Evolutionary conservation across 192 early-diverging fungal species (phyloP).

Genomic region (Allomyces macrogynus): DNA sequence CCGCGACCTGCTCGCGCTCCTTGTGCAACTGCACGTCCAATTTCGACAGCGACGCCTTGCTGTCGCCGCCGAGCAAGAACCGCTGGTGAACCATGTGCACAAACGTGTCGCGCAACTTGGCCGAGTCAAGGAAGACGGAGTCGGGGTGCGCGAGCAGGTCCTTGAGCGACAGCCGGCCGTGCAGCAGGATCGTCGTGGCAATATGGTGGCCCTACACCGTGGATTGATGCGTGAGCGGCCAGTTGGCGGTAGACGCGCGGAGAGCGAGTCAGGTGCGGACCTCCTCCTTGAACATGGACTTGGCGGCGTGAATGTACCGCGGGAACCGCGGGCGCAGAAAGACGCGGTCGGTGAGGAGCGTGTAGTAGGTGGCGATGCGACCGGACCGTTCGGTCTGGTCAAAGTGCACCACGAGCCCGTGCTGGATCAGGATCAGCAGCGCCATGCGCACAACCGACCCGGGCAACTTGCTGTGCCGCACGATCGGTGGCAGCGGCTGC

Average conservation of each 20-base stretch:
- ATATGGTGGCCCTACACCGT: too few relatives aligned
- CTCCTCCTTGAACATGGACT: not conserved
- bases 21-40: not conserved
- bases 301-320: not conserved
- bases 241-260: too few relatives aligned
- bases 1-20: not conserved
- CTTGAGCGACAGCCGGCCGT: too few relatives aligned
- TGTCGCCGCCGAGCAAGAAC: not conserved
- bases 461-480: not conserved
- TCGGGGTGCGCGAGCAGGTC: too few relatives aligned
- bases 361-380: not conserved
- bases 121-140: too few relatives aligned
- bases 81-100: not conserved
- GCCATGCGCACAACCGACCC: not conserved
- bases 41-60: not conserved
- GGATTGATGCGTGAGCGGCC: too few relatives aligned
- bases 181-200: too few relatives aligned
- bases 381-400: not conserved
- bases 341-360: not conserved
- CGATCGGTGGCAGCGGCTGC: not conserved
- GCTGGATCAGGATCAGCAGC: not conserved
- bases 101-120: not conserved
- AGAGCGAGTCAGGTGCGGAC: not conserved
- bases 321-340: not conserved
- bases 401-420: not conserved